These are phyloP conservation scores for Talaromyces sp. DNA, from an alignment of 2,329 filamentous ascomycete species.

Conservation along the genomic window DNA sequence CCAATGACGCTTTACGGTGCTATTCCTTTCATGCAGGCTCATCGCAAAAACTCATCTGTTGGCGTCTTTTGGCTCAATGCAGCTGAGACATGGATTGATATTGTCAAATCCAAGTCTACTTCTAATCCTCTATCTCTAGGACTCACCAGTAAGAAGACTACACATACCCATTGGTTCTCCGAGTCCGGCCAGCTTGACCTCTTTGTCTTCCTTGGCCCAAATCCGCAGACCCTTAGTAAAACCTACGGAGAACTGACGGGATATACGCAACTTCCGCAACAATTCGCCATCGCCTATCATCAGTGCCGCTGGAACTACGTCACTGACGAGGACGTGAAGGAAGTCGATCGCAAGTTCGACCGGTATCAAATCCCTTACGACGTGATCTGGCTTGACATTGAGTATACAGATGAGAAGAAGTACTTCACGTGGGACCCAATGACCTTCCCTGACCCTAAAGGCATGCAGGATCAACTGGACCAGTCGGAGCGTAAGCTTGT, in stretches of 20 bases:
- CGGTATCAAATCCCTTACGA: slow-evolving; percentile 95
- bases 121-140: slow-evolving; percentile 77
- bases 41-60: slow-evolving; percentile 88
- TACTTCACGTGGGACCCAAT: slow-evolving; percentile 97
- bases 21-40: slow-evolving; percentile 97
- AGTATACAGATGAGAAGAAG: slow-evolving; percentile 95
- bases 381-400: slow-evolving; percentile 97
- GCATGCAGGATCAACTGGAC: slow-evolving; percentile 86
- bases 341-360: slow-evolving; percentile 95
- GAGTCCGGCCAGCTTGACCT: slow-evolving; percentile 86
- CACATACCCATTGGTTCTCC: slow-evolving; percentile 94
- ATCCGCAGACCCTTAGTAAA: slow-evolving; percentile 75
- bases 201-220: slow-evolving; percentile 91
- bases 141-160: slow-evolving; percentile 66
- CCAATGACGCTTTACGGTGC: slow-evolving; percentile 98
- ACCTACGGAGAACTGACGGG: slow-evolving; percentile 88
- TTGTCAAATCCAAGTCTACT: slow-evolving; percentile 73
- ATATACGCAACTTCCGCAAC: slow-evolving; percentile 84
- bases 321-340: slow-evolving; percentile 92
- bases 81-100: slow-evolving; percentile 96
- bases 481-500: slow-evolving; percentile 85
- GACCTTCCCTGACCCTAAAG: slow-evolving; percentile 79
- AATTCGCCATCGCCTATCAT: slow-evolving; percentile 90
- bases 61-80: slow-evolving; percentile 97
- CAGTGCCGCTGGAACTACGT: slow-evolving; percentile 99